phyloP scores from a whole-genome alignment of 1,284 basidiomycete species.

The Boletus albobrunnescens region DNA sequence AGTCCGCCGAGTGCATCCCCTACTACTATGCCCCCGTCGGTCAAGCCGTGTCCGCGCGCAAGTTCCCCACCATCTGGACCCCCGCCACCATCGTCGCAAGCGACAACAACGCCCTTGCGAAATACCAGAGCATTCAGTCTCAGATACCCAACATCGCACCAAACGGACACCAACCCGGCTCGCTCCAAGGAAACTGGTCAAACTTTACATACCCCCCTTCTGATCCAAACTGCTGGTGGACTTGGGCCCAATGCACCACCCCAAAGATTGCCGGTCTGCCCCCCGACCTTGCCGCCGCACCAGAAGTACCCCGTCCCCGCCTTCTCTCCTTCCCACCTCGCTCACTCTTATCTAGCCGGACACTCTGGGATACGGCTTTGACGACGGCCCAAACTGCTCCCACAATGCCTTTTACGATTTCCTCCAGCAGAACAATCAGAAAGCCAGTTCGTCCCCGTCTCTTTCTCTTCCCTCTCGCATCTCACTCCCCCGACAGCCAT shows the following conservation, averaged over 20 bases:
- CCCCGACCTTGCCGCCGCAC: slow-evolving; percentile 57
- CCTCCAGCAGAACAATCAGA: slow-evolving; percentile 59
- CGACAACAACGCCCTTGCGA: slow-evolving; percentile 43
- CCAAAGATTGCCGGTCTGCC: slow-evolving; percentile 43
- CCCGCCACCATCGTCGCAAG: slow-evolving; percentile 42
- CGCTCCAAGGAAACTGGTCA: slow-evolving; percentile 34
- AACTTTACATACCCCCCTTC: slow-evolving; percentile 29
- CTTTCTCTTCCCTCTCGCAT: neutral
- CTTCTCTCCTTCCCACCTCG: too few relatives aligned
- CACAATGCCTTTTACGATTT: slow-evolving; percentile 62
- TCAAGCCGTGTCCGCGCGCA: neutral
- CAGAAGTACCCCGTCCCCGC: slow-evolving; percentile 43
- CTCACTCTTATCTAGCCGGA: slow-evolving; percentile 40
- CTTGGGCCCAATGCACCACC: slow-evolving; percentile 53
- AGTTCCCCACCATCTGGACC: slow-evolving; percentile 47
- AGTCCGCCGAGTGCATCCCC: neutral
- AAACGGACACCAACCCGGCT: slow-evolving; percentile 34
- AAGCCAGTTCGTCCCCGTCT: slow-evolving; percentile 49
- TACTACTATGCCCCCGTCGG: slow-evolving; percentile 7
- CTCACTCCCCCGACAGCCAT: slow-evolving; percentile 39
- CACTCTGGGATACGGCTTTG: slow-evolving; percentile 61
- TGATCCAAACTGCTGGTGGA: slow-evolving; percentile 59
- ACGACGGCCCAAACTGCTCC: slow-evolving; percentile 74
- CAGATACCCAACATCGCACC: slow-evolving; percentile 35
- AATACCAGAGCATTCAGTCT: slow-evolving; percentile 35